These are phyloP conservation scores for Boletus huronensis DNA, from an alignment of 768 basidiomycete genomes.

Conservation along the genomic window DNA sequence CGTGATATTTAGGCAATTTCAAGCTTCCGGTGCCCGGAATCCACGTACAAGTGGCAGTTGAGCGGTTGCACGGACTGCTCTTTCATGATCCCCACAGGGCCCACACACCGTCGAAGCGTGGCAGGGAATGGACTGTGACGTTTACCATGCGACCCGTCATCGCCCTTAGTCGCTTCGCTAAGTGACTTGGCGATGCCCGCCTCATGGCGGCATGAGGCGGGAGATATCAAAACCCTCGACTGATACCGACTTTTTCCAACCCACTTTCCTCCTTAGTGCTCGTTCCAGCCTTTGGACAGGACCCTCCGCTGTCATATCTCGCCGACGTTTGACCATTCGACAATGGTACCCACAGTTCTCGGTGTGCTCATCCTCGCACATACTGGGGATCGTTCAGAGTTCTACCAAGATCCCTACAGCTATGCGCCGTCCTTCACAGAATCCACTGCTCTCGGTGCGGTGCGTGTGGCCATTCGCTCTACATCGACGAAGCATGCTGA, in stretches of 20 bases:
- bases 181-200: constrained; percentile 28
- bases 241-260: constrained; percentile 10
- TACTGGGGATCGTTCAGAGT: constrained; percentile 70
- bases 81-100: constrained; percentile 15
- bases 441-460: constrained; percentile 77
- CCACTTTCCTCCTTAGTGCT: constrained; percentile 6
- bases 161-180: constrained; percentile 29
- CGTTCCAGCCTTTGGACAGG: neutral
- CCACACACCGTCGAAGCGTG: constrained; percentile 26
- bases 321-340: constrained; percentile 15
- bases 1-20: constrained; percentile 24
- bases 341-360: constrained; percentile 42
- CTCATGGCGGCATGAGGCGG: constrained; percentile 24
- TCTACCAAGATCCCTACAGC: constrained; percentile 66
- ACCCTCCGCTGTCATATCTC: neutral
- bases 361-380: constrained; percentile 76
- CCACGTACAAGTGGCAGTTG: constrained; percentile 24
- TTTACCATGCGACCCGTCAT: constrained; percentile 22
- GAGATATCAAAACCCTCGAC: constrained; percentile 30
- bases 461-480: constrained; percentile 27
- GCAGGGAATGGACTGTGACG: constrained; percentile 26
- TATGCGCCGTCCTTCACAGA: constrained; percentile 62
- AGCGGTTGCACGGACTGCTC: constrained; percentile 13
- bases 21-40: constrained; percentile 23
- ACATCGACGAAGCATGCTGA: constrained; percentile 3